Conservation (phyloP, 2,329 filamentous ascomycete species). For the Nannizzia gypsea region DNA sequence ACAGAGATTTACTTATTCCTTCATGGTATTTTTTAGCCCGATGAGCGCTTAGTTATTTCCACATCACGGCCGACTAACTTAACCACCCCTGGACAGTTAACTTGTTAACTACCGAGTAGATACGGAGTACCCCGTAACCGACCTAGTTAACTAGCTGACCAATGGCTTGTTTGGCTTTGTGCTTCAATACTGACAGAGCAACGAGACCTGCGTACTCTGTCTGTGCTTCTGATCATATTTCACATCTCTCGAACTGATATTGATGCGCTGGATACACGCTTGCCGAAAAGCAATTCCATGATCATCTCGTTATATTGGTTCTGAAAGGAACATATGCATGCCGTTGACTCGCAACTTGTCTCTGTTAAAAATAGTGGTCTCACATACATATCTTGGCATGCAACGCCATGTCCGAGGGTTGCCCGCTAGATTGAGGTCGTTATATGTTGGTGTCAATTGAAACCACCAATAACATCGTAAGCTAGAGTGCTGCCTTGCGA, state of each 20-base stretch:
- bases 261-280: neutral
- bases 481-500: neutral
- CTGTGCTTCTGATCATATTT: neutral
- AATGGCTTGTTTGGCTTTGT: neutral
- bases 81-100: too few relatives aligned
- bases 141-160: too few relatives aligned
- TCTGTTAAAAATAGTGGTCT: neutral
- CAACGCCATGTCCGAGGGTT: neutral
- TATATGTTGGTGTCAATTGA: neutral
- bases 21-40: neutral
- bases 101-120: too few relatives aligned
- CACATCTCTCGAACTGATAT: neutral
- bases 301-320: neutral
- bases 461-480: neutral
- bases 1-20: neutral
- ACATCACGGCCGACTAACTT: neutral
- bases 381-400: constrained; percentile 4
- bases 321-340: neutral
- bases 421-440: neutral
- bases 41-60: neutral
- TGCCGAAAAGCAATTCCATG: neutral
- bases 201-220: neutral
- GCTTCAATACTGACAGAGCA: neutral
- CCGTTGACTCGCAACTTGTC: neutral
- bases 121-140: too few relatives aligned